Percentiles rank a stretch among this genome's conserved stretches.
phyloP scores from a whole-genome alignment of 2,329 filamentous ascomycete genomes.

The Pseudogymnoascus verrucosus region DNA sequence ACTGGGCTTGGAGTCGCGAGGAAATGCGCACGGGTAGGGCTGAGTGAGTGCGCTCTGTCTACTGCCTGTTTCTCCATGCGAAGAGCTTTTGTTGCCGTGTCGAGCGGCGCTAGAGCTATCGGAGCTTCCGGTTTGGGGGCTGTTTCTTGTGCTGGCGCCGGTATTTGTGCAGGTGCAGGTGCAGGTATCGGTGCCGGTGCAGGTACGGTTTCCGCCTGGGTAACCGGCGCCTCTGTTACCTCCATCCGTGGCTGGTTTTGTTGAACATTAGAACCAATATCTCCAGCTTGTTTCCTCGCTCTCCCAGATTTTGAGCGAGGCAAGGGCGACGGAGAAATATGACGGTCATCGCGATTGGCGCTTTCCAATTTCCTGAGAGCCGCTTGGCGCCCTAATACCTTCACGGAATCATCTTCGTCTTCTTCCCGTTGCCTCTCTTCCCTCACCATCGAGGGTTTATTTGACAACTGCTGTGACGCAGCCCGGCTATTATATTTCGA shows the following conservation, averaged over 20 bases:
- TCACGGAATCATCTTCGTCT: conserved; percentile 24
- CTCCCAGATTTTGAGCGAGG: conserved; percentile 19
- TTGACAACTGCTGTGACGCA: conserved; percentile 22
- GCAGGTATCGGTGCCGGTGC: not conserved
- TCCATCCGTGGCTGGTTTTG: not conserved
- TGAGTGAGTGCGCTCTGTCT: conserved; percentile 37
- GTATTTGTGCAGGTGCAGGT: not conserved
- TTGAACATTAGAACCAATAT: not conserved
- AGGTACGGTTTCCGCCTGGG: not conserved
- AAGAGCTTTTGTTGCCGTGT: not conserved
- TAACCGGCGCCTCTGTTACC: not conserved
- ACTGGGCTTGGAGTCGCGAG: conserved; percentile 41
- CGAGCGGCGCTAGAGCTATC: not conserved
- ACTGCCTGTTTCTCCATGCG: conserved; percentile 14
- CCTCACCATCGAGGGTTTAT: conserved; percentile 38
- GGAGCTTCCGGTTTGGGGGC: not conserved
- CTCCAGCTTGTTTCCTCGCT: conserved; percentile 15
- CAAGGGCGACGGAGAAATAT: conserved; percentile 21
- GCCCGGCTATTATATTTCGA: conserved; percentile 16
- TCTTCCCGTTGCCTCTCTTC: conserved; percentile 40
- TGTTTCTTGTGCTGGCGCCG: not conserved
- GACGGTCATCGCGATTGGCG: conserved; percentile 12
- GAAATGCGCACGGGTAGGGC: conserved; percentile 62
- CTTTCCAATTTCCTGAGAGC: conserved; percentile 12
- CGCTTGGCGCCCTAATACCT: conserved; percentile 8